Evolutionary conservation across 495 filamentous ascomycete species (phyloP).

Genomic region (Pseudomonodictys pantanalensis): DNA sequence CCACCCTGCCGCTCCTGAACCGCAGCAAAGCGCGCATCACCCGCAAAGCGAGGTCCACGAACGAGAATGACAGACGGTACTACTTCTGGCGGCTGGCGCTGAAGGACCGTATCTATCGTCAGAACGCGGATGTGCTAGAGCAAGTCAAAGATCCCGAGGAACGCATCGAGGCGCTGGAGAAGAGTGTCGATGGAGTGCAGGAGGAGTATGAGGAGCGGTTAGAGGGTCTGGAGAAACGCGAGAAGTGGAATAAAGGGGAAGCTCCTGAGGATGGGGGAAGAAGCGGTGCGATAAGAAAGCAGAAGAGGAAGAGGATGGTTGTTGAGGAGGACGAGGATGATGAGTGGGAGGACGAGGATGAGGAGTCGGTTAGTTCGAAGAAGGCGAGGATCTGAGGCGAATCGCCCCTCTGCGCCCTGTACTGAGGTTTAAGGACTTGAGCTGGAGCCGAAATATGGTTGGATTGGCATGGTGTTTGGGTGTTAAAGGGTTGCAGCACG

Average conservation of each 20-base stretch:
- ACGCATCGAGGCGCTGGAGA: constrained; percentile 75
- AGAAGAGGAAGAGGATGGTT: constrained; percentile 50
- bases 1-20: constrained; percentile 61
- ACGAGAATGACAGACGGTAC: constrained; percentile 62
- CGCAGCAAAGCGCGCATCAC: constrained; percentile 58
- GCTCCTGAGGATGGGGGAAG: constrained; percentile 11
- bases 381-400: constrained; percentile 9
- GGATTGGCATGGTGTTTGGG: no score
- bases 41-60: constrained; percentile 51
- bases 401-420: no score
- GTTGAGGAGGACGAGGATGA: constrained; percentile 33
- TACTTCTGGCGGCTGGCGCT: constrained; percentile 79
- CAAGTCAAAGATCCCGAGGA: constrained; percentile 71
- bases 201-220: constrained; percentile 76
- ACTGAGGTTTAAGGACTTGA: no score
- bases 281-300: constrained; percentile 17
- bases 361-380: constrained; percentile 10
- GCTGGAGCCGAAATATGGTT: no score
- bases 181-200: constrained; percentile 71
- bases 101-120: constrained; percentile 77
- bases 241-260: constrained; percentile 33
- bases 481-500: no score
- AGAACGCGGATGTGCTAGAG: constrained; percentile 70
- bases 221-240: constrained; percentile 48
- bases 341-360: constrained; percentile 7